Evolutionary conservation across 345 rosid genomes (phyloP).

Genomic region (Salix koriyanagi): DNA sequence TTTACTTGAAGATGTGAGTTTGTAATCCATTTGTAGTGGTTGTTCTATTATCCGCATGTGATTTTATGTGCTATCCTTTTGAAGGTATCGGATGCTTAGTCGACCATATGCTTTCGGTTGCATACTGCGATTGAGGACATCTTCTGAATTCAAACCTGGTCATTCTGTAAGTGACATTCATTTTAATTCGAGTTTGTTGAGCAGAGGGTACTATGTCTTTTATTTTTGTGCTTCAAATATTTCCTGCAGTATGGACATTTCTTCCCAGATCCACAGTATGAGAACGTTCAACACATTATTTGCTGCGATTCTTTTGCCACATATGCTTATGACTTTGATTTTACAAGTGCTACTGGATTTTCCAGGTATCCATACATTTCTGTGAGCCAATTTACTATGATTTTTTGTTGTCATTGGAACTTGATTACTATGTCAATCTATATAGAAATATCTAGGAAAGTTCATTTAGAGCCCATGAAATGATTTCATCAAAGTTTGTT

Average conservation of each 20-base stretch:
- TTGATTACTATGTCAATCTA: background rate
- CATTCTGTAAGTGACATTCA: slow-evolving; percentile 59
- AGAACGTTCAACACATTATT: slow-evolving; percentile 92
- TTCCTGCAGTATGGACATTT: slow-evolving; percentile 90
- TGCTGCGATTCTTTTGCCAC: slow-evolving; percentile 96
- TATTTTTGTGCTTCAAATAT: slow-evolving; percentile 15
- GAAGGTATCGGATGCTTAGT: slow-evolving; percentile 87
- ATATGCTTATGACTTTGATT: slow-evolving; percentile 94
- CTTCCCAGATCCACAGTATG: slow-evolving; percentile 96
- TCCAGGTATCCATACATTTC: slow-evolving; percentile 48
- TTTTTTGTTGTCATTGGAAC: background rate
- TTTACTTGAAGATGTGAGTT: background rate
- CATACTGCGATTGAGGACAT: slow-evolving; percentile 81
- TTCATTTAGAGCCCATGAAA: background rate
- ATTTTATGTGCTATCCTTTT: slow-evolving; percentile 12
- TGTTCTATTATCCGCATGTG: background rate
- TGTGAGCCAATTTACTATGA: background rate
- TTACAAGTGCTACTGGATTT: slow-evolving; percentile 67
- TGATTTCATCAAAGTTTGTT: background rate
- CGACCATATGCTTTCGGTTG: slow-evolving; percentile 96
- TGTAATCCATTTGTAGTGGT: slow-evolving; percentile 3
- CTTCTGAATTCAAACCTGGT: slow-evolving; percentile 86
- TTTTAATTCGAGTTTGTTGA: slow-evolving; percentile 1
- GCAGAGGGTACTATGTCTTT: slow-evolving; percentile 5
- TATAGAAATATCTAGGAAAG: background rate